Percentiles rank a stretch among this genome's conserved stretches.
These are phyloP conservation scores for Aspergillus aculeatus DNA, from an alignment of 2,329 filamentous ascomycete genomes.

Conservation along the genomic window DNA sequence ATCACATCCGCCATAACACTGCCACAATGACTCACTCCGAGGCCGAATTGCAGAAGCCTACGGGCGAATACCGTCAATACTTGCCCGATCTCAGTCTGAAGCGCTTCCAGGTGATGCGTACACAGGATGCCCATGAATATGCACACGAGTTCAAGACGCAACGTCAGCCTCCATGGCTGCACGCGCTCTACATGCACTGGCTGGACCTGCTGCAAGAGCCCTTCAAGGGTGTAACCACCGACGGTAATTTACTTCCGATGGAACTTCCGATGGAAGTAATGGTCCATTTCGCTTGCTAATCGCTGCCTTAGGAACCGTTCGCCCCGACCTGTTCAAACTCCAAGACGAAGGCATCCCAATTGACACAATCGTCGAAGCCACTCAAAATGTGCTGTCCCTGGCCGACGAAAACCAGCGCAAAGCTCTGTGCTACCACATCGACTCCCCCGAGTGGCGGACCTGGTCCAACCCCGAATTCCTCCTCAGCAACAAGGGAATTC, in stretches of 20 bases:
- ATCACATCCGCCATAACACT: neutral
- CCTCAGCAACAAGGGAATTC: conserved; percentile 65
- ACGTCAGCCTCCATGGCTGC: conserved; percentile 65
- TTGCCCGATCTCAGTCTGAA: conserved; percentile 61
- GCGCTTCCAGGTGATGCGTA: conserved; percentile 63
- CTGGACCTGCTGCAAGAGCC: conserved; percentile 59
- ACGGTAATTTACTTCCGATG: conserved; percentile 50
- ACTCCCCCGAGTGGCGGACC: conserved; percentile 70
- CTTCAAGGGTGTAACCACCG: conserved; percentile 67
- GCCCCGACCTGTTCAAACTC: conserved; percentile 55
- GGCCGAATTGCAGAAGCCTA: conserved; percentile 3
- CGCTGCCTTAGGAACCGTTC: conserved; percentile 47
- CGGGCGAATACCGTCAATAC: conserved; percentile 53
- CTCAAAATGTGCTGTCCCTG: conserved; percentile 47
- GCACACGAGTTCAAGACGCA: conserved; percentile 59
- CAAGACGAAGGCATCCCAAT: conserved; percentile 66
- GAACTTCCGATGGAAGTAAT: neutral
- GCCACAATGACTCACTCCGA: conserved; percentile 2
- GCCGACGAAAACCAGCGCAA: conserved; percentile 52
- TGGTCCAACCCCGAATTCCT: conserved; percentile 74
- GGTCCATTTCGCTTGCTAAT: neutral
- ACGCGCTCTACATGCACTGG: conserved; percentile 62
- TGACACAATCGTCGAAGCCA: conserved; percentile 54
- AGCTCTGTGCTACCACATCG: conserved; percentile 59
- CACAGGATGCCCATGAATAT: conserved; percentile 63